These are phyloP conservation scores for Stagonosporopsis rhizophila DNA, from an alignment of 2,329 filamentous ascomycete genomes.

Conservation along the genomic window DNA sequence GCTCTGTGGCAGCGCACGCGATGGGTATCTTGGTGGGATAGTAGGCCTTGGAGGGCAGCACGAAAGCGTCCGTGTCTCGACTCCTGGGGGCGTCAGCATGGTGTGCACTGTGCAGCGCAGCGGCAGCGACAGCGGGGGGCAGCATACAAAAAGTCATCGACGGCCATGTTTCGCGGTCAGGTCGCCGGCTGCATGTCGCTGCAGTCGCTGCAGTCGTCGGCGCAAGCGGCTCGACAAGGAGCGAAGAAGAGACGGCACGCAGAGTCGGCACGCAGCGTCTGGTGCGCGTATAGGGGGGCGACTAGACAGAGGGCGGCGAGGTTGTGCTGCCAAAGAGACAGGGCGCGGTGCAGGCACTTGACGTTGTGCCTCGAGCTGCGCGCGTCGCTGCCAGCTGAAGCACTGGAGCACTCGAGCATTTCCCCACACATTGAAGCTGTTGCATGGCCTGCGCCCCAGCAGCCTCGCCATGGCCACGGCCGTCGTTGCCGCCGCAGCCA, in stretches of 20 bases:
- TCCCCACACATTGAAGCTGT: too few species aligned
- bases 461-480: too few species aligned
- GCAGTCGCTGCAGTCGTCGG: conserved; percentile 21
- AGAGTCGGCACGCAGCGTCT: neutral
- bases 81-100: conserved; percentile 36
- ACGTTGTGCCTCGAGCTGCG: too few species aligned
- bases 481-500: too few species aligned
- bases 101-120: neutral
- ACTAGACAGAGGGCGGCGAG: too few species aligned
- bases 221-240: too few species aligned
- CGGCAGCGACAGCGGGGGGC: conserved; percentile 17
- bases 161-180: conserved; percentile 46
- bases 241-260: neutral
- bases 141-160: conserved; percentile 45
- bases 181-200: conserved; percentile 40
- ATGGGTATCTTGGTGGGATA: conserved; percentile 58
- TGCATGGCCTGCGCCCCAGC: too few species aligned
- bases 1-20: conserved; percentile 45
- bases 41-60: conserved; percentile 54
- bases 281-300: too few species aligned
- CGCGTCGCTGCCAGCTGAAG: too few species aligned
- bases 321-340: too few species aligned
- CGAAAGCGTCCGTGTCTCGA: conserved; percentile 56
- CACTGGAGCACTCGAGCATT: too few species aligned
- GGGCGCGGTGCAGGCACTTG: too few species aligned